Percentiles rank a stretch among this genome's conserved stretches.
Conservation (phyloP, 345 rosid genomes). For the Citrus australasica region DNA sequence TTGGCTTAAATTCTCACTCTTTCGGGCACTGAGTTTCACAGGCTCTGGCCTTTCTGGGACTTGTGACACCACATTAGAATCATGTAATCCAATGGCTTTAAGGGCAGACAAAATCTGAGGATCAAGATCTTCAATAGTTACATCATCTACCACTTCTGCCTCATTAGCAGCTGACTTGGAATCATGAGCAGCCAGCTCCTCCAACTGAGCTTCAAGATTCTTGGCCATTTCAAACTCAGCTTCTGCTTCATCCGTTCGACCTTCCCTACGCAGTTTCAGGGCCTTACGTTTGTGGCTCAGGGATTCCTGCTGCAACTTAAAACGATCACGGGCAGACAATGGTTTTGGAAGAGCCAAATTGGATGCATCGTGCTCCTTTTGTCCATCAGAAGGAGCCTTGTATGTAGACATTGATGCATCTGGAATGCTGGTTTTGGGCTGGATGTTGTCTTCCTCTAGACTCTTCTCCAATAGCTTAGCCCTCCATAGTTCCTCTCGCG, state of each 20-base stretch:
- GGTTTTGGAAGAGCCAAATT: slow-evolving; percentile 45
- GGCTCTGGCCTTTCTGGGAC: slow-evolving; percentile 30
- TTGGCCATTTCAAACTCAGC: slow-evolving; percentile 88
- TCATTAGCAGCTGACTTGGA: slow-evolving; percentile 28
- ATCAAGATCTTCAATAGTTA: slow-evolving; percentile 76
- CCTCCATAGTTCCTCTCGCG: slow-evolving; percentile 69
- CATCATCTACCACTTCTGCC: slow-evolving; percentile 37
- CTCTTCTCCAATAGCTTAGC: slow-evolving; percentile 79
- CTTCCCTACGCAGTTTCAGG: slow-evolving; percentile 82
- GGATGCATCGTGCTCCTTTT: slow-evolving; percentile 41
- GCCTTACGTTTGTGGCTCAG: slow-evolving; percentile 83
- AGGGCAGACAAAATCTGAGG: slow-evolving; percentile 86
- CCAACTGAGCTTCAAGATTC: slow-evolving; percentile 82
- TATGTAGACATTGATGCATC: slow-evolving; percentile 17
- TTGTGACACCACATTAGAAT: slow-evolving; percentile 20
- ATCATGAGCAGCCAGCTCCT: slow-evolving; percentile 45
- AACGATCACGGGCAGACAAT: slow-evolving; percentile 76
- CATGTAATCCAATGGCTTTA: slow-evolving; percentile 66
- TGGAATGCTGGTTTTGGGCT: slow-evolving; percentile 20
- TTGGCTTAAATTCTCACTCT: slow-evolving; percentile 30
- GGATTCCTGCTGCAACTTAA: slow-evolving; percentile 86
- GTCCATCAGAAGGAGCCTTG: slow-evolving; percentile 26
- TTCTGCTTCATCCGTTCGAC: slow-evolving; percentile 78
- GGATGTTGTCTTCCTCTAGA: slow-evolving; percentile 34
- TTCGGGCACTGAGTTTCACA: slow-evolving; percentile 22